Percentiles rank a stretch among this genome's conserved stretches.
Conservation (phyloP, 345 rosid genomes). For the Populus alba region DNA sequence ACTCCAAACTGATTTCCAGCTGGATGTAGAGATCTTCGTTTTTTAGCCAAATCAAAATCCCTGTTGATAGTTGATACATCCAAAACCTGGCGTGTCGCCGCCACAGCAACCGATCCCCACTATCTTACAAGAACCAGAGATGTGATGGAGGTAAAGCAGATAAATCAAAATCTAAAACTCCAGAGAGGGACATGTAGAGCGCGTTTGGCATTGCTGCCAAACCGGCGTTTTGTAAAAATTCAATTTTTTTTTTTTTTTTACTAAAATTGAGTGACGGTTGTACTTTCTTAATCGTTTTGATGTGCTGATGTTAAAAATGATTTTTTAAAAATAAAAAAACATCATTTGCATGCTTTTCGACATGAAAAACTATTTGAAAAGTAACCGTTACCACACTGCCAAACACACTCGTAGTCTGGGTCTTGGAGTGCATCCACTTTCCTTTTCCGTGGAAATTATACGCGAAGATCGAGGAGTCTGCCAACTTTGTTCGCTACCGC, state of each 20-base stretch:
- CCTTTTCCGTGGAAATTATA: not conserved
- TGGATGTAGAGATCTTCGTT: not conserved
- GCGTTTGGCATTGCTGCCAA: too few relatives aligned
- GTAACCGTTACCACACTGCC: too few relatives aligned
- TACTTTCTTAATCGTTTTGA: too few relatives aligned
- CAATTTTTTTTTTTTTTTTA: too few relatives aligned
- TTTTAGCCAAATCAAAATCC: not conserved
- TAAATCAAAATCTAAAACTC: not conserved
- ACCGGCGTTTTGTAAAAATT: too few relatives aligned
- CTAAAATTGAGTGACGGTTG: too few relatives aligned
- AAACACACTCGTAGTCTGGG: too few relatives aligned
- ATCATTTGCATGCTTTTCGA: too few relatives aligned
- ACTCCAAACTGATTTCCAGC: slow-evolving; percentile 10
- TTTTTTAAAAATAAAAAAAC: too few relatives aligned
- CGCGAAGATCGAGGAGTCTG: not conserved
- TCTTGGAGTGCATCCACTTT: too few relatives aligned
- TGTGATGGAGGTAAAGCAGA: not conserved
- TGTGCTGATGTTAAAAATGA: too few relatives aligned
- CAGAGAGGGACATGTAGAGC: not conserved
- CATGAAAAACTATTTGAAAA: too few relatives aligned
- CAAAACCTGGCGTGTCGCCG: not conserved
- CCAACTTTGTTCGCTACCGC: not conserved
- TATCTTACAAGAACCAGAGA: not conserved
- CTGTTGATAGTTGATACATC: not conserved
- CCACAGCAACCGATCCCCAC: not conserved